These are phyloP conservation scores for Pneumocystis canis DNA, from an alignment of 1,139 yeast genomes.

Conservation along the genomic window DNA sequence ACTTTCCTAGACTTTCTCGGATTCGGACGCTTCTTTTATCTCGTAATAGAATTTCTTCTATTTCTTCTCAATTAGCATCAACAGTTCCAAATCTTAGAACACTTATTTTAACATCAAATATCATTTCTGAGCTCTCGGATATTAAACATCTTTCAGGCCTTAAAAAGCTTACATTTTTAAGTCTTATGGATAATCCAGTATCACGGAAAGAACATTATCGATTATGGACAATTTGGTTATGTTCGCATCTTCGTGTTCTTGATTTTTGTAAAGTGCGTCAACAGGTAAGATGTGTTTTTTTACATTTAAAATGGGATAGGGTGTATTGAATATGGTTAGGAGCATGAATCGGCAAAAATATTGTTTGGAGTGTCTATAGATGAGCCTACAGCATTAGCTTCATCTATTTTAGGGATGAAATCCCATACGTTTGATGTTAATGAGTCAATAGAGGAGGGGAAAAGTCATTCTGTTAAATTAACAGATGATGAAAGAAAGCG, in stretches of 20 bases:
- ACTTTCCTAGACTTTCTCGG: constrained; percentile 35
- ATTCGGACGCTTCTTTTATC: constrained; percentile 42
- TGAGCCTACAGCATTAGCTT: constrained; percentile 24
- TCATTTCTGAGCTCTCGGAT: constrained; percentile 30
- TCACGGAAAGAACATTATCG: constrained; percentile 43
- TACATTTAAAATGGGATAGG: background rate
- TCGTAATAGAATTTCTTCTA: constrained; percentile 37
- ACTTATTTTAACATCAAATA: constrained; percentile 42
- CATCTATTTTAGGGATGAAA: constrained; percentile 18
- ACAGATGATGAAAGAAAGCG: constrained; percentile 39
- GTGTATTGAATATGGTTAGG: constrained; percentile 22
- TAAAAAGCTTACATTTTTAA: constrained; percentile 33
- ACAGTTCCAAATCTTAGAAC: constrained; percentile 34
- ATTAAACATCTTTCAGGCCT: constrained; percentile 29
- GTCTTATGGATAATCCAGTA: constrained; percentile 50
- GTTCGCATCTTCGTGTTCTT: constrained; percentile 48
- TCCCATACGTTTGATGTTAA: constrained; percentile 18
- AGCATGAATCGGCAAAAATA: constrained; percentile 33
- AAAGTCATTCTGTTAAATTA: constrained; percentile 24
- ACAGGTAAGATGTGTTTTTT: background rate
- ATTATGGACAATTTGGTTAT: constrained; percentile 40
- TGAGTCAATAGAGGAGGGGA: constrained; percentile 9
- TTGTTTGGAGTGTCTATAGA: constrained; percentile 31
- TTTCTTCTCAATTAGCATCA: constrained; percentile 26
- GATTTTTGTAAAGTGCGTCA: constrained; percentile 53